Evolutionary conservation across 2,329 filamentous ascomycete species (phyloP).

Genomic region (Knufia petricola): DNA sequence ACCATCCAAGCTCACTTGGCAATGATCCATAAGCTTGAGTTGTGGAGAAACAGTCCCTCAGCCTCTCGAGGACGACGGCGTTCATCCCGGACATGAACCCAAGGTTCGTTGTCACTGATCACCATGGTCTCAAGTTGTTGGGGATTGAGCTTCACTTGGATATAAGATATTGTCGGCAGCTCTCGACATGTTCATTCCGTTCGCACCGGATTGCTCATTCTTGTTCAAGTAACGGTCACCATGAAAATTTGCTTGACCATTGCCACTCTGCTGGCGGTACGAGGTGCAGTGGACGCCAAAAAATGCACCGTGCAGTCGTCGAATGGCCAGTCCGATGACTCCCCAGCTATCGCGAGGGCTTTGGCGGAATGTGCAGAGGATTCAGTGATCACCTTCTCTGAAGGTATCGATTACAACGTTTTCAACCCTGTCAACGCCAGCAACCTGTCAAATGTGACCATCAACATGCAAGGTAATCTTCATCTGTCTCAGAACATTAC

Average conservation of each 20-base stretch:
- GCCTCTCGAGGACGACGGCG: not conserved
- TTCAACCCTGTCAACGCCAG: slow-evolving; percentile 32
- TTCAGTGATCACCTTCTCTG: slow-evolving; percentile 30
- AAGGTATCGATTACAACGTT: slow-evolving; percentile 36
- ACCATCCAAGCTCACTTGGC: not conserved
- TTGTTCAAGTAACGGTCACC: not conserved
- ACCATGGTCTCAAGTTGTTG: not conserved
- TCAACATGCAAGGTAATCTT: slow-evolving; percentile 36
- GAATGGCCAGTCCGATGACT: slow-evolving; percentile 33
- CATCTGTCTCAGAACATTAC: slow-evolving; percentile 35
- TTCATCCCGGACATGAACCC: not conserved
- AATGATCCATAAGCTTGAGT: not conserved
- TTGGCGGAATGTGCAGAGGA: slow-evolving; percentile 31
- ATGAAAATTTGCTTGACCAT: not conserved
- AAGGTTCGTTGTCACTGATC: not conserved
- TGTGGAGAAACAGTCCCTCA: not conserved
- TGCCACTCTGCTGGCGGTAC: not conserved
- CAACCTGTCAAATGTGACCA: slow-evolving; percentile 35
- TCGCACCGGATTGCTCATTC: not conserved
- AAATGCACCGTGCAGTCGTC: slow-evolving; percentile 24
- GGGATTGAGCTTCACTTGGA: not conserved
- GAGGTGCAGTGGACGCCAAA: not conserved
- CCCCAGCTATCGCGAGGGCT: slow-evolving; percentile 30
- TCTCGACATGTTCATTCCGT: not conserved
- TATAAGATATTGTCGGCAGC: not conserved